Conservation (phyloP, 352 stramenopile species). For the Globisporangium nunn region DNA sequence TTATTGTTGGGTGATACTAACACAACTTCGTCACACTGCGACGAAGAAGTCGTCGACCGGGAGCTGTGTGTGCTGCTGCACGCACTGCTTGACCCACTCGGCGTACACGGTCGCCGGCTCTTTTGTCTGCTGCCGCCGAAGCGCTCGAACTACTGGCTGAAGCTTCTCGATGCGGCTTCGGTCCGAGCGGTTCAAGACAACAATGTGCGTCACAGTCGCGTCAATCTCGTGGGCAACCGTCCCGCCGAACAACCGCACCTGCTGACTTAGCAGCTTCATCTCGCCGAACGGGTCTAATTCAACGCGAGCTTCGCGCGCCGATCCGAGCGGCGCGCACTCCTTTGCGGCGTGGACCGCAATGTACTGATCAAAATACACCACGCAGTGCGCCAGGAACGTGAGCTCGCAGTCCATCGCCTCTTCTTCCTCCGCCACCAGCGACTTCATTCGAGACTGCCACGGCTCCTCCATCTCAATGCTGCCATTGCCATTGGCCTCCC, state of each 20-base stretch:
- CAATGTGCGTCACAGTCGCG: constrained; percentile 52
- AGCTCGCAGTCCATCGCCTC: constrained; percentile 57
- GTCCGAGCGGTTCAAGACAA: constrained; percentile 25
- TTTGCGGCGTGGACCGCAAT: constrained; percentile 8
- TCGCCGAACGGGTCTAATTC: constrained; percentile 19
- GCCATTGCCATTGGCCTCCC: background rate
- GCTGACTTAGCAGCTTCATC: constrained; percentile 53
- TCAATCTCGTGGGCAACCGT: constrained; percentile 30
- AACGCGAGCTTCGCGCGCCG: constrained; percentile 1
- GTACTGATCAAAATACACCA: constrained; percentile 56
- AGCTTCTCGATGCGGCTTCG: constrained; percentile 28
- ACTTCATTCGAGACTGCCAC: constrained; percentile 44
- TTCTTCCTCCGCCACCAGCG: constrained; percentile 46
- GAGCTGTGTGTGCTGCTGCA: constrained; percentile 38
- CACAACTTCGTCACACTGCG: constrained; percentile 23
- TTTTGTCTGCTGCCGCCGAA: constrained; percentile 33
- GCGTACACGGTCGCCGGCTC: constrained; percentile 51
- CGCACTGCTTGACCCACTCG: constrained; percentile 54
- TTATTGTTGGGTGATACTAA: background rate
- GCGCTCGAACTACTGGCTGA: constrained; percentile 30
- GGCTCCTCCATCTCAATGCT: constrained; percentile 3
- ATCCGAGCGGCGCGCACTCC: background rate
- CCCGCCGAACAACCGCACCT: constrained; percentile 51
- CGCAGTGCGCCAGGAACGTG: constrained; percentile 73
- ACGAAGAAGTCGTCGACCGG: constrained; percentile 51